Percentiles rank a stretch among this genome's conserved stretches.
Conservation (phyloP, 805 yeast species). For the Ogataea minuta region DNA sequence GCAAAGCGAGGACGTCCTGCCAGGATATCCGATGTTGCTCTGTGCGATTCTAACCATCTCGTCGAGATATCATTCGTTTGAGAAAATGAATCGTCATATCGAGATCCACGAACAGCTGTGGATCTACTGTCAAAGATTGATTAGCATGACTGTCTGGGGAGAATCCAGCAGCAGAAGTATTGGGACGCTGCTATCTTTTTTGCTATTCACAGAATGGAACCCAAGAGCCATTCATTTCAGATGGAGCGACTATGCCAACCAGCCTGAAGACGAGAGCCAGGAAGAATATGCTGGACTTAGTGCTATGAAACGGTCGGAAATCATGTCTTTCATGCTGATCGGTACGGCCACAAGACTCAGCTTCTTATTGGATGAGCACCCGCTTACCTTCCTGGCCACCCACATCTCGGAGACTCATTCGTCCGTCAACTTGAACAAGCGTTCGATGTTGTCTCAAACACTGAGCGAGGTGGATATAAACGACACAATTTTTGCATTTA, state of each 20-base stretch:
- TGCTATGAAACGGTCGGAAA: conserved; percentile 80
- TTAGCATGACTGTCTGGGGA: conserved; percentile 90
- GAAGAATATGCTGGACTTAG: conserved; percentile 69
- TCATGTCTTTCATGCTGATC: conserved; percentile 92
- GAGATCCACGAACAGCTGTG: conserved; percentile 78
- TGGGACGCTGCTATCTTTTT: conserved; percentile 82
- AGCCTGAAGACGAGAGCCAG: conserved; percentile 42
- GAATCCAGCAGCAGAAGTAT: conserved; percentile 85
- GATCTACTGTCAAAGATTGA: conserved; percentile 77
- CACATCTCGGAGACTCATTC: conserved; percentile 81
- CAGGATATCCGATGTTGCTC: conserved; percentile 76
- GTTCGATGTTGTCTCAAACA: conserved; percentile 74
- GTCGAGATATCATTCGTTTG: conserved; percentile 68
- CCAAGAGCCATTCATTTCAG: conserved; percentile 92
- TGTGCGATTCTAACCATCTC: conserved; percentile 81
- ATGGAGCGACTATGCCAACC: conserved; percentile 79
- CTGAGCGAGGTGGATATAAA: conserved; percentile 60
- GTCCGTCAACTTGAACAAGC: conserved; percentile 75
- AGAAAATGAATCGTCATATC: conserved; percentile 38
- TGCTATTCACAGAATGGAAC: conserved; percentile 91
- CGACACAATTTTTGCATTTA: conserved; percentile 46
- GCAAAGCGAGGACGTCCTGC: conserved; percentile 61
- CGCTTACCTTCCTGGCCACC: conserved; percentile 76
- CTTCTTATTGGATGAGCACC: conserved; percentile 71
- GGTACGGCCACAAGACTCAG: conserved; percentile 86